Percentiles rank a stretch among this genome's conserved stretches.
Evolutionary conservation across 495 filamentous ascomycete species (phyloP).

Genomic region (Astrothelium subdiscretum): DNA sequence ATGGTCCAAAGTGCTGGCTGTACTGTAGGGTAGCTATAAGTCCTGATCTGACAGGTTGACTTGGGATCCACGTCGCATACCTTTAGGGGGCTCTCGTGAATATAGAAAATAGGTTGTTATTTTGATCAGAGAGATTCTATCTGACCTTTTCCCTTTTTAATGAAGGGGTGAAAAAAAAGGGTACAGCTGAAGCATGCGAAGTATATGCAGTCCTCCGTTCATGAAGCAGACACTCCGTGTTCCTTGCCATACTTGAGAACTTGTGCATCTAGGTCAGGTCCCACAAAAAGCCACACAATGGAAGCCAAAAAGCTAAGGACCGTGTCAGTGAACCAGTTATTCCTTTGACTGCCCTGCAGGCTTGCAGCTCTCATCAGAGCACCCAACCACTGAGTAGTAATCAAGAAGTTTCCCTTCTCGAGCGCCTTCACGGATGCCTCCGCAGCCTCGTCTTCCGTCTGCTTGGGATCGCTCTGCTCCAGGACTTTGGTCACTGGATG

Average conservation of each 20-base stretch:
- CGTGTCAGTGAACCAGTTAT: slow-evolving; percentile 51
- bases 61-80: too few relatives aligned
- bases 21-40: too few relatives aligned
- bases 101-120: too few relatives aligned
- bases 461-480: slow-evolving; percentile 69
- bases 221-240: slow-evolving; percentile 35
- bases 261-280: slow-evolving; percentile 46
- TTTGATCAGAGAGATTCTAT: too few relatives aligned
- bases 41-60: too few relatives aligned
- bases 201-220: background rate
- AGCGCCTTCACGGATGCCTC: slow-evolving; percentile 53
- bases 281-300: slow-evolving; percentile 50
- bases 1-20: too few relatives aligned
- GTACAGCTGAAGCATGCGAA: too few relatives aligned
- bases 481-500: slow-evolving; percentile 69
- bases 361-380: slow-evolving; percentile 51
- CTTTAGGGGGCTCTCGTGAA: too few relatives aligned
- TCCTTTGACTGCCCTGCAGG: slow-evolving; percentile 46
- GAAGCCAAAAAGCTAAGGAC: slow-evolving; percentile 43
- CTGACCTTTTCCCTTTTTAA: too few relatives aligned
- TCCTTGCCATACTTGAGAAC: slow-evolving; percentile 47
- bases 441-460: slow-evolving; percentile 70
- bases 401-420: slow-evolving; percentile 67
- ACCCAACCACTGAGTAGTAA: slow-evolving; percentile 60
- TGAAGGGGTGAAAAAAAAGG: too few relatives aligned